Evolutionary conservation across 2,329 filamentous ascomycete species (phyloP).

Genomic region (Penicillium sp.): DNA sequence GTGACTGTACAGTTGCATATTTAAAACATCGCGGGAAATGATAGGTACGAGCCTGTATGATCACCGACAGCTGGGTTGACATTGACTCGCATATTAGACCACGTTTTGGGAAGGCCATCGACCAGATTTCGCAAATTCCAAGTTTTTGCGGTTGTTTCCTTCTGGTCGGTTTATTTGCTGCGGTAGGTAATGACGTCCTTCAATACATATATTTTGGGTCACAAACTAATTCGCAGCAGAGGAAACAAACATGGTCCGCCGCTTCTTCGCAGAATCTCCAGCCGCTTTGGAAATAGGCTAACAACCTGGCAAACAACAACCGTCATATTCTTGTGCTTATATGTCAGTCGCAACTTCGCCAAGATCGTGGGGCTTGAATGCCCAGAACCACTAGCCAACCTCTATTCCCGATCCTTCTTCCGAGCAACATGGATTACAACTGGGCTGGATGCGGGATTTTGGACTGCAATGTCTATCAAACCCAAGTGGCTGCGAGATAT

Average conservation of each 20-base stretch:
- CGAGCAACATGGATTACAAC: constrained; percentile 96
- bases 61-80: neutral
- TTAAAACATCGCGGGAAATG: neutral
- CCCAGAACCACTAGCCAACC: constrained; percentile 88
- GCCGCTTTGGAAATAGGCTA: constrained; percentile 66
- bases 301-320: constrained; percentile 90
- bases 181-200: constrained; percentile 51
- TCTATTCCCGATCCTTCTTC: constrained; percentile 91
- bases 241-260: constrained; percentile 89
- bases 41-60: neutral
- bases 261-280: constrained; percentile 67
- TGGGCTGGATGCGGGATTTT: constrained; percentile 92
- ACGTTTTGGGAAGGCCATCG: constrained; percentile 87
- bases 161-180: constrained; percentile 85
- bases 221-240: constrained; percentile 45
- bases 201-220: neutral
- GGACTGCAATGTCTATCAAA: constrained; percentile 93
- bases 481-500: constrained; percentile 79
- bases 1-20: neutral
- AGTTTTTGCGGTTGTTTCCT: constrained; percentile 84
- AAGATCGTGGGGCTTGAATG: constrained; percentile 88
- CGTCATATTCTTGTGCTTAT: constrained; percentile 85
- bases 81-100: constrained; percentile 57
- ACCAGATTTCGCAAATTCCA: constrained; percentile 89
- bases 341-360: constrained; percentile 88